phyloP scores from a whole-genome alignment of 805 yeast genomes.

The Ascoidea tarda region DNA sequence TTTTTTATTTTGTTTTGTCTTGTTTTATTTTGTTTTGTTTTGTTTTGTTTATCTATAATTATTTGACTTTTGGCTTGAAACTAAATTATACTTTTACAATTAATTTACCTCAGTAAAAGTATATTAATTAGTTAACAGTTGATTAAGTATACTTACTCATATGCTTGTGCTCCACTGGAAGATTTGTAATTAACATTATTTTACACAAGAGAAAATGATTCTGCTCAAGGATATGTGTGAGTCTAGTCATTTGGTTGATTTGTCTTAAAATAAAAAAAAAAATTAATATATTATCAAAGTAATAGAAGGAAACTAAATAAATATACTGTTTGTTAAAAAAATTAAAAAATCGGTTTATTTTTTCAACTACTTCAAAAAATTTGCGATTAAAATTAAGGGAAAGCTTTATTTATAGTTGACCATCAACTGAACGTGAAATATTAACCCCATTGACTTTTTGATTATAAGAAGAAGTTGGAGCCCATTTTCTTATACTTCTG shows the following conservation, averaged over 20 bases:
- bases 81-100: too few relatives aligned
- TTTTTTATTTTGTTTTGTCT: not conserved
- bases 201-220: too few relatives aligned
- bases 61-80: too few relatives aligned
- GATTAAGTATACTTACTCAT: too few relatives aligned
- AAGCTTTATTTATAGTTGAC: slow-evolving; percentile 2
- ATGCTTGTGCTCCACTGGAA: too few relatives aligned
- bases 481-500: slow-evolving; percentile 60
- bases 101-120: too few relatives aligned
- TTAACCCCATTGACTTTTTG: slow-evolving; percentile 47
- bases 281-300: not conserved
- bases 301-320: not conserved
- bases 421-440: slow-evolving; percentile 9
- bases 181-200: too few relatives aligned
- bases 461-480: slow-evolving; percentile 44
- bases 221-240: too few relatives aligned
- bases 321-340: too few relatives aligned
- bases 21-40: not conserved
- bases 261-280: not conserved
- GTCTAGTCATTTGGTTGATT: too few relatives aligned
- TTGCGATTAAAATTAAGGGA: not conserved
- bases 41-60: not conserved
- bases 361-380: not conserved
- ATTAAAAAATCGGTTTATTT: too few relatives aligned
- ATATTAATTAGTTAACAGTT: too few relatives aligned